Percentiles rank a stretch among this genome's conserved stretches.
These are phyloP conservation scores for Ambrosiella cleistominuta DNA, from an alignment of 2,329 filamentous ascomycete genomes.

Conservation along the genomic window DNA sequence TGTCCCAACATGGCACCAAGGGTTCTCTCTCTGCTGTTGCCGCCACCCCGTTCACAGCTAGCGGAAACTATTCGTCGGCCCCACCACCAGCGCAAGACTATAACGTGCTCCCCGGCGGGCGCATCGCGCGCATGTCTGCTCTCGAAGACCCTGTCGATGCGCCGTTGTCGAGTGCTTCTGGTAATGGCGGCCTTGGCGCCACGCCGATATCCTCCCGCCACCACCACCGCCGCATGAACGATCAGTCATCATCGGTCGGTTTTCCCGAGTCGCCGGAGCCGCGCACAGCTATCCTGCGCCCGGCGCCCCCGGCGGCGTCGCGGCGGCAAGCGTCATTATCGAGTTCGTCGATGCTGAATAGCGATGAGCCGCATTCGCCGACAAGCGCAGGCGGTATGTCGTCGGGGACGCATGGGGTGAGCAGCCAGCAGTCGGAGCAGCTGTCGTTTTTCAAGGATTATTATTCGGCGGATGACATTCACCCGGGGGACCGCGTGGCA, in stretches of 20 bases:
- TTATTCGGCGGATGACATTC: conserved; percentile 92
- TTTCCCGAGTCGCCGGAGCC: conserved; percentile 57
- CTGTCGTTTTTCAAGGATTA: conserved; percentile 96
- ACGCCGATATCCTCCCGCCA: conserved; percentile 8
- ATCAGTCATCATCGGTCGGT: conserved; percentile 53
- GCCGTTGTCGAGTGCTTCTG: conserved; percentile 22
- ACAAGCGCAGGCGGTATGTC: conserved; percentile 57
- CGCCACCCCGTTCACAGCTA: background rate
- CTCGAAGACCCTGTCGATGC: conserved; percentile 58
- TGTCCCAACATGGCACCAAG: conserved; percentile 15
- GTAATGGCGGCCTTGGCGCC: conserved; percentile 4
- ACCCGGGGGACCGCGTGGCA: conserved; percentile 74
- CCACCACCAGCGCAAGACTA: conserved; percentile 33
- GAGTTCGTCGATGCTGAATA: conserved; percentile 58
- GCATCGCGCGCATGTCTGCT: conserved; percentile 91
- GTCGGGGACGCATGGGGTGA: conserved; percentile 59
- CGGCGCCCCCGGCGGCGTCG: conserved; percentile 37
- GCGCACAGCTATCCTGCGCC: conserved; percentile 36
- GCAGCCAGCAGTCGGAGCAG: conserved; percentile 88
- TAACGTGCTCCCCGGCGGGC: conserved; percentile 65
- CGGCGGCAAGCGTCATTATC: conserved; percentile 80
- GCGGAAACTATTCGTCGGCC: too few species aligned
- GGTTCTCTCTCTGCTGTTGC: conserved; percentile 11
- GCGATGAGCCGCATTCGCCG: conserved; percentile 57
- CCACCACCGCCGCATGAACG: conserved; percentile 29